Percentiles rank a stretch among this genome's conserved stretches.
phyloP scores from a whole-genome alignment of 2,329 filamentous ascomycete genomes.

The Penicillium olsonii region DNA sequence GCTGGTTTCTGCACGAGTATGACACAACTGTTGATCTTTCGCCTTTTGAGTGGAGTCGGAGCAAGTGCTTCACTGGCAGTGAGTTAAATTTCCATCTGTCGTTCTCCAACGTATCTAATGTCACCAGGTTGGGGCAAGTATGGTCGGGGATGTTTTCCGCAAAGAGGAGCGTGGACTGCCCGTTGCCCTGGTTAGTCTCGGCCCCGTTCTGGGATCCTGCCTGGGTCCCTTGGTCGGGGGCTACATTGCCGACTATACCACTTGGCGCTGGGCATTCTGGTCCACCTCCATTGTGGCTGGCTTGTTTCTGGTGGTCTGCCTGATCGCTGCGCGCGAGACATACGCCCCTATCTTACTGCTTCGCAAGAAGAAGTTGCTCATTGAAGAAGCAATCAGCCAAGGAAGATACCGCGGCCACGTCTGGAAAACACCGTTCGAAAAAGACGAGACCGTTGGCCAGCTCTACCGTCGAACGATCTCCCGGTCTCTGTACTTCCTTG shows the following conservation, averaged over 20 bases:
- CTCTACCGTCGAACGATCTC: constrained; percentile 40
- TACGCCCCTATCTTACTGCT: constrained; percentile 9
- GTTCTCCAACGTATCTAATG: neutral
- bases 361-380: constrained; percentile 1
- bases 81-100: neutral
- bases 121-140: constrained; percentile 14
- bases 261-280: constrained; percentile 17
- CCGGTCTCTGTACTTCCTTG: constrained; percentile 56
- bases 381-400: neutral
- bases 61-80: constrained; percentile 6
- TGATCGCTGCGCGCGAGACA: constrained; percentile 5
- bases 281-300: constrained; percentile 11
- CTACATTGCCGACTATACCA: constrained; percentile 13
- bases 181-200: constrained; percentile 10
- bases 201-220: constrained; percentile 11
- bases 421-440: constrained; percentile 5
- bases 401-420: neutral
- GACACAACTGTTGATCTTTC: constrained; percentile 2
- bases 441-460: constrained; percentile 1
- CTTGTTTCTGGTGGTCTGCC: neutral
- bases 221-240: constrained; percentile 13
- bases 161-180: constrained; percentile 14
- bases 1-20: constrained; percentile 1
- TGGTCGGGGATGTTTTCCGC: constrained; percentile 14
- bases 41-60: constrained; percentile 2